Base-by-base conservation (phyloP, 2,329 filamentous ascomycete genomes). In the Colletotrichum caudatum region DNA sequence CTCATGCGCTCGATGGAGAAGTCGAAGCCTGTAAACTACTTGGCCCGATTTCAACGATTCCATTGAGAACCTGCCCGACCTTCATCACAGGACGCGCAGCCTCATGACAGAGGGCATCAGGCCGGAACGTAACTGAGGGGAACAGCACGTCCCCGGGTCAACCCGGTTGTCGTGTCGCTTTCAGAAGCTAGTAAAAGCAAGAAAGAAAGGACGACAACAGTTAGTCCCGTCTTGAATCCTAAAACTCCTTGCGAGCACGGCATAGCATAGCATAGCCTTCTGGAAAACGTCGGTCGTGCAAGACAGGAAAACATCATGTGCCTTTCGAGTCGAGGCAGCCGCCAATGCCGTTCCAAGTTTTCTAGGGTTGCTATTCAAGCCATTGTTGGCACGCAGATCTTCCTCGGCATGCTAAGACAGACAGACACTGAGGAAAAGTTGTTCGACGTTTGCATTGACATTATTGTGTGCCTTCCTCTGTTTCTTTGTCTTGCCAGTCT, bases 181-280 rank as follows among this genome's bases (percentile, higher is more conserved):
- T 12, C 26, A 23, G 26, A 59, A 26, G 41, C 29, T 29, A 48
- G 5, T 29, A 64, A 48, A 16, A 18, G 29, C 46, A 66, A 50
- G n/a, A 35, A 39, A 39, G 39, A 29, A 29, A 29, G 29, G 35
- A 51, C 64, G 33, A 66, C 50, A 50, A 56, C 41, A 67, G 58
- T 54, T 44, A 68, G 64, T 58, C 64, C 51, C 26, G 58, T 41
- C 2, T 68, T 68, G 64, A 63, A 67, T 63, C 68, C 58, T 41
- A 44, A 46, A 46, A 46, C 9, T n/a, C 44, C 44, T 46, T 46
- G 58, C 44, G 44, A 62, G 7, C 58, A 58, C 29, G 29, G 29
- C 29, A 29, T 29, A 29, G 29, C 29, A 29, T 29, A 63, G 8
- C 53, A 58, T 53, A 44, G 51, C 53, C 58, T 44, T 50, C 18